Conservation (phyloP, 176 grass and related monocot species). For the Stipa capillata region DNA sequence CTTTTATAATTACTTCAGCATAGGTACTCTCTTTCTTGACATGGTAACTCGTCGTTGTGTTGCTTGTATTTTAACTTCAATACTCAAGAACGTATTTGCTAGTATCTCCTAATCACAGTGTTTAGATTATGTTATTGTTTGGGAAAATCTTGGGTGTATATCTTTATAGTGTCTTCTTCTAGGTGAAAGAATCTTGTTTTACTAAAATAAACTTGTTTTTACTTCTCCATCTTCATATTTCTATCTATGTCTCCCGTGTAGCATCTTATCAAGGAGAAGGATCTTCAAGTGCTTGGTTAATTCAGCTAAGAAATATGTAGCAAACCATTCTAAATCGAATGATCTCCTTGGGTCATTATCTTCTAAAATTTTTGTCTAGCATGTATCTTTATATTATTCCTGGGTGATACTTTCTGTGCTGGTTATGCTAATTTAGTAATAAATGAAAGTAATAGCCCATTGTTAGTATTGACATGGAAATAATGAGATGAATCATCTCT, state of each 20-base stretch:
- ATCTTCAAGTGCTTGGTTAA: background rate
- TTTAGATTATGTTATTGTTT: background rate
- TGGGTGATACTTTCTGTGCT: background rate
- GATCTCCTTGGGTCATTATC: background rate
- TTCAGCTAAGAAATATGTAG: background rate
- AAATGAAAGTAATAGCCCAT: background rate
- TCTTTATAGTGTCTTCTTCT: background rate
- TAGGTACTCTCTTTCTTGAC: slow-evolving; percentile 47
- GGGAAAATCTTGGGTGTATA: background rate
- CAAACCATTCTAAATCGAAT: background rate
- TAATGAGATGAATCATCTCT: background rate
- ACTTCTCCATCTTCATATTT: background rate
- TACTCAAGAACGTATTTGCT: slow-evolving; percentile 4
- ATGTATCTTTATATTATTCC: background rate
- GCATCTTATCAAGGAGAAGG: background rate
- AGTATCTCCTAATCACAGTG: background rate
- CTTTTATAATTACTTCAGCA: slow-evolving; percentile 98
- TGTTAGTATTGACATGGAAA: background rate
- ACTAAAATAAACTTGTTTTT: background rate
- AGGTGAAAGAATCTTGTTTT: background rate
- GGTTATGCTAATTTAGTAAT: background rate
- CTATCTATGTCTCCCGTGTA: background rate
- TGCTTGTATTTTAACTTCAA: background rate
- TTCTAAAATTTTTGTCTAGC: background rate
- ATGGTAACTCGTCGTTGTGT: background rate